Evolutionary conservation across 2,329 filamentous ascomycete genomes (phyloP).

Genomic region (Aspergillus sojae): DNA sequence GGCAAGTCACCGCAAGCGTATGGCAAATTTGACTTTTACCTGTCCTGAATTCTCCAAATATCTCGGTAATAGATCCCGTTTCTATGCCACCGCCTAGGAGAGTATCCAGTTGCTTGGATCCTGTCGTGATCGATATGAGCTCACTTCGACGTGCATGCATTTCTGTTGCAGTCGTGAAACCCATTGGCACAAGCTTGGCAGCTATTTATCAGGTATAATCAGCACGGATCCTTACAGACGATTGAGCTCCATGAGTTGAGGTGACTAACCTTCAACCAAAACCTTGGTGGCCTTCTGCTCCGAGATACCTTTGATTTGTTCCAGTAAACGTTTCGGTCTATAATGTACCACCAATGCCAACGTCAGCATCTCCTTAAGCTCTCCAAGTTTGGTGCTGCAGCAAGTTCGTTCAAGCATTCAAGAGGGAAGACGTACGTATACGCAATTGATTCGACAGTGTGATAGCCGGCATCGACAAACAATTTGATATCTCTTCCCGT

Average conservation of each 20-base stretch:
- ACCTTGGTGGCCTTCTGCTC: constrained; percentile 95
- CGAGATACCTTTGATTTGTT: constrained; percentile 97
- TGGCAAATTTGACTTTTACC: constrained; percentile 99
- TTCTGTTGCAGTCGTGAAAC: constrained; percentile 97
- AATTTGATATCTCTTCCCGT: constrained; percentile 96
- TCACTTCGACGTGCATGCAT: constrained; percentile 98
- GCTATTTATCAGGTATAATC: constrained; percentile 54
- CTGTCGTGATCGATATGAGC: constrained; percentile 95
- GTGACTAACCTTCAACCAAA: constrained; percentile 76
- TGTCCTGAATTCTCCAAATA: constrained; percentile 96
- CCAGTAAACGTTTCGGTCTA: constrained; percentile 71
- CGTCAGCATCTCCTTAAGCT: not conserved
- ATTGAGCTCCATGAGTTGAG: not conserved
- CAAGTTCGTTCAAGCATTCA: not conserved
- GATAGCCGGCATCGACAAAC: constrained; percentile 86
- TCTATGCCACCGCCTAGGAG: constrained; percentile 92
- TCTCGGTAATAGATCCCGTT: constrained; percentile 95
- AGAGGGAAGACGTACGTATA: constrained; percentile 67
- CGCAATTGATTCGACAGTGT: constrained; percentile 93
- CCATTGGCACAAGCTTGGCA: constrained; percentile 96
- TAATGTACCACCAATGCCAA: not conserved
- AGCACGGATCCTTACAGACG: constrained; percentile 3
- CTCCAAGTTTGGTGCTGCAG: not conserved
- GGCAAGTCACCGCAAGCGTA: constrained; percentile 96
- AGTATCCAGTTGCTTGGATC: constrained; percentile 96